These are phyloP conservation scores for Globisporangium viniferum DNA, from an alignment of 352 stramenopile genomes.

Conservation along the genomic window DNA sequence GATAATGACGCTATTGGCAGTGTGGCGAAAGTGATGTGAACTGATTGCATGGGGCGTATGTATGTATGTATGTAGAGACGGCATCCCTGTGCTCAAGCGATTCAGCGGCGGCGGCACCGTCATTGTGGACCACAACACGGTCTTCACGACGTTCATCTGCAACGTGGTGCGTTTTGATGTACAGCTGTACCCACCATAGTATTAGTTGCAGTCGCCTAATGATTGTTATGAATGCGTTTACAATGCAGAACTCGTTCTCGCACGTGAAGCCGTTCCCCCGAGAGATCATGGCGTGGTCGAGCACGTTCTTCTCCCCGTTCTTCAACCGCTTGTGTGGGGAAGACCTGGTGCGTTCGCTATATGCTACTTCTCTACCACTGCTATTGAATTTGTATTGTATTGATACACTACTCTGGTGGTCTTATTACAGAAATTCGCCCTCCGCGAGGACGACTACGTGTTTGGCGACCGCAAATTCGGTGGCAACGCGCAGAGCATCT, in stretches of 20 bases:
- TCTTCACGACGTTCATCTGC: constrained; percentile 93
- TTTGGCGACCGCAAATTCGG: constrained; percentile 94
- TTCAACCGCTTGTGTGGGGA: constrained; percentile 53
- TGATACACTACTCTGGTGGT: not conserved
- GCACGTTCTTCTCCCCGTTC: constrained; percentile 75
- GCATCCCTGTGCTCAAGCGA: constrained; percentile 89
- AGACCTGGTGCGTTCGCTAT: constrained; percentile 17
- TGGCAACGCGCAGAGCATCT: constrained; percentile 96
- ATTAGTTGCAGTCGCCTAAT: not conserved
- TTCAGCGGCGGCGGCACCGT: constrained; percentile 98
- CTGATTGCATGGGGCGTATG: not conserved
- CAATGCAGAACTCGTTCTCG: constrained; percentile 52
- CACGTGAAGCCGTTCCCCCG: constrained; percentile 82
- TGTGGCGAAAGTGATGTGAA: not conserved
- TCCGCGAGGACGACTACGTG: constrained; percentile 97
- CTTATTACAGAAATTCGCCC: constrained; percentile 64
- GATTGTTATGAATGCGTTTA: constrained; percentile 8
- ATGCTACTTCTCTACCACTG: not conserved
- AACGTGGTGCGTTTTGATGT: constrained; percentile 45
- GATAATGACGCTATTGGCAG: not conserved
- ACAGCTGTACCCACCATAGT: not conserved
- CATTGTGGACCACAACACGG: constrained; percentile 93
- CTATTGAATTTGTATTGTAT: not conserved
- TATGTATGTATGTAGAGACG: constrained; percentile 34
- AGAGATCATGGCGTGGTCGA: constrained; percentile 93